Percentiles rank a stretch among this genome's conserved stretches.
These are phyloP conservation scores for Metroxylon sagu DNA, from an alignment of 176 grass and related monocot genomes.

Conservation along the genomic window DNA sequence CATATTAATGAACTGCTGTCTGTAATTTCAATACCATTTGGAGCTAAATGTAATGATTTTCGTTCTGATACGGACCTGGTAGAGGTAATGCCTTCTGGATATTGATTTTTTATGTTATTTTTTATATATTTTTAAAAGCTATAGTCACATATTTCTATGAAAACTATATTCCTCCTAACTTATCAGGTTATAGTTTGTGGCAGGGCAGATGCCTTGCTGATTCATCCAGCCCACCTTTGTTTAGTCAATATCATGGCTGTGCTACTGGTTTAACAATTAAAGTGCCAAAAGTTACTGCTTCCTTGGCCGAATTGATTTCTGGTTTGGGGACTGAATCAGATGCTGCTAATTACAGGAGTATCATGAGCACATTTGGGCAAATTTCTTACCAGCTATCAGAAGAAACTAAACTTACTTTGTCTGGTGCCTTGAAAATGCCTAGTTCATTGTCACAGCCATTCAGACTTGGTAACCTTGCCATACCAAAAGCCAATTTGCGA, in stretches of 20 bases:
- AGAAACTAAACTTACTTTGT: conserved; percentile 61
- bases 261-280: conserved; percentile 52
- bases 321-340: conserved; percentile 13
- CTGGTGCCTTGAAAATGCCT: conserved; percentile 42
- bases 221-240: conserved; percentile 51
- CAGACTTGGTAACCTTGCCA: conserved; percentile 5
- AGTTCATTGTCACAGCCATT: conserved; percentile 17
- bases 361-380: conserved; percentile 54
- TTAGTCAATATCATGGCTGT: conserved; percentile 38
- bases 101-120: too few species aligned
- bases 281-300: conserved; percentile 42
- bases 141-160: too few species aligned
- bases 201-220: conserved; percentile 50
- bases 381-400: conserved; percentile 35
- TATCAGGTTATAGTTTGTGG: conserved; percentile 43
- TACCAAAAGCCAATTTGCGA: conserved; percentile 22
- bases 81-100: conserved; percentile 46
- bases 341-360: conserved; percentile 26
- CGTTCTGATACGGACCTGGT: conserved; percentile 10
- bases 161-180: conserved; percentile 21
- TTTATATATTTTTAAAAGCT: too few species aligned
- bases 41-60: conserved; percentile 78
- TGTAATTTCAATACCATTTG: conserved; percentile 45
- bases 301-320: conserved; percentile 48
- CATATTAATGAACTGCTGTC: conserved; percentile 48